Evolutionary conservation across 2,329 filamentous ascomycete genomes (phyloP), one percentile per base, ranked within the genome.

Genomic region (Achaetomium macrosporum): DNA sequence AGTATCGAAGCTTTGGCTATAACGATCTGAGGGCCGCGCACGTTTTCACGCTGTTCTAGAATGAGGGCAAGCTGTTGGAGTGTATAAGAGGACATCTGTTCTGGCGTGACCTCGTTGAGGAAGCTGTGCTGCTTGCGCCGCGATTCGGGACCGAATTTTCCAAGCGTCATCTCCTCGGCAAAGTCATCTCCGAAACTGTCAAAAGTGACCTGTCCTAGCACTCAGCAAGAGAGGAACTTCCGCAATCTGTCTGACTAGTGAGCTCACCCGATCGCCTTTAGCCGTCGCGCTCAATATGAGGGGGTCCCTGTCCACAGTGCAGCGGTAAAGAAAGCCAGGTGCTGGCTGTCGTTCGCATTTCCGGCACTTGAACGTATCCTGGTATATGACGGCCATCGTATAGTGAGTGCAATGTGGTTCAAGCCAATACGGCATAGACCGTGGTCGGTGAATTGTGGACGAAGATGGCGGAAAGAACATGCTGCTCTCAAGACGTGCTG

Each of bases 321-420:
- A 93, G 54, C 78, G 74, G 66, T 88, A 93, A 19, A 93, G 70
- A 80, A 85, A 93, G 25, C 87, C 86, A 49, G 84, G 74, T 15
- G 74, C 69, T 0, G 84, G 79, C 1, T 68, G 66, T 39, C 70
- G 69, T 37, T 71, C 70, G 61, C 88, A 93, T 20, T 74, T 64
- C 8, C 75, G 69, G 68, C 88, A 93, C 16, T 66, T 63, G 43
- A 73, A 66, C 29, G 73, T 65, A 17, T 69, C 53, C 33, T 76
- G 77, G 61, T 83, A 87, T 42, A 88, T 67, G 29, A 85, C 81
- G 10, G 81, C 79, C 77, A 90, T 84, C 51, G 76, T 82, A 42
- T 82, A 69, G 64, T 91, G 87, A 2, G 82, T 87, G 67, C 87
- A 90, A 19, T 54, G 60, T 11, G 65, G 58, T 37, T 15, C 35